A percentile compares a stretch with the other conserved stretches of the same genome.
Conservation (phyloP, 2,329 filamentous ascomycete species). For the Gyromitra esculenta region DNA sequence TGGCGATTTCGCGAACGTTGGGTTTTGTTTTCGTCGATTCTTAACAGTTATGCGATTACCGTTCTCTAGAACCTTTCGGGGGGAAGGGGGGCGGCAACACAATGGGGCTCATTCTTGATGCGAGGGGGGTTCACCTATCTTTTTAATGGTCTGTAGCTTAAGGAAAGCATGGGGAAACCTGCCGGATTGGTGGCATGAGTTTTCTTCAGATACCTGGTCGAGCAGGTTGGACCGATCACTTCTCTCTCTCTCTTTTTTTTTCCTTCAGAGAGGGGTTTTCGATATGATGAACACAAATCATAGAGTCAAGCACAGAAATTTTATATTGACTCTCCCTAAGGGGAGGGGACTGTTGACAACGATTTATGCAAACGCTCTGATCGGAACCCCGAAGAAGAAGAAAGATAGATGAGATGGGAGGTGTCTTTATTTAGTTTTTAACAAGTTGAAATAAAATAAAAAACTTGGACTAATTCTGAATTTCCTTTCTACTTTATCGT, state of each 20-base stretch:
- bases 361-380: slow-evolving; percentile 49
- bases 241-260: slow-evolving; percentile 4
- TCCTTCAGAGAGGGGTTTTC: slow-evolving; percentile 36
- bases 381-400: slow-evolving; percentile 19
- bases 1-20: not conserved
- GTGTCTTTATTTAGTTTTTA: not conserved
- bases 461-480: not conserved
- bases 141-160: slow-evolving; percentile 52
- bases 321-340: slow-evolving; percentile 40
- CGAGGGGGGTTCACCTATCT: slow-evolving; percentile 37
- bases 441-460: not conserved
- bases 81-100: slow-evolving; percentile 44
- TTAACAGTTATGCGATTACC: slow-evolving; percentile 54
- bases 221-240: slow-evolving; percentile 32
- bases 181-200: slow-evolving; percentile 3
- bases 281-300: slow-evolving; percentile 53
- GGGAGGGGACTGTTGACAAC: slow-evolving; percentile 46
- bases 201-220: slow-evolving; percentile 46
- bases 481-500: not conserved
- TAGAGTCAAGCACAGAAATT: slow-evolving; percentile 55
- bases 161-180: slow-evolving; percentile 34
- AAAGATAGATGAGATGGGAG: not conserved
- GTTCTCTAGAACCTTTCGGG: slow-evolving; percentile 16
- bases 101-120: slow-evolving; percentile 55
- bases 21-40: slow-evolving; percentile 37